Evolutionary conservation across 2,329 filamentous ascomycete species (phyloP), one percentile per base, ranked within the genome.

Genomic region (Boeremia exigua): DNA sequence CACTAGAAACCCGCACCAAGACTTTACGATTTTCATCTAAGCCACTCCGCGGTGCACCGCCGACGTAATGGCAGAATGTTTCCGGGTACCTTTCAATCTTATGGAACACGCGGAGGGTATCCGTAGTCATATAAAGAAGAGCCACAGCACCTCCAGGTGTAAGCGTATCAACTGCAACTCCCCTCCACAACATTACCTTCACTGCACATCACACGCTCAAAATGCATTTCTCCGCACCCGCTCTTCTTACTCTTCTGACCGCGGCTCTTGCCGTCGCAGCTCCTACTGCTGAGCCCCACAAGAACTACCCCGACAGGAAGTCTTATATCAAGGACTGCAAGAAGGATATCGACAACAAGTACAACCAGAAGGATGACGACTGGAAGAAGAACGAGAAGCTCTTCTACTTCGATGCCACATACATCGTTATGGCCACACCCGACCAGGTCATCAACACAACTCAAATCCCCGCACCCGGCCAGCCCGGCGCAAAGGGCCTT

Each of bases 331-430:
- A 56, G 19, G 62, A 57, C 40, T 65, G 59, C 56, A 63, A 64
- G 37, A 56, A 65, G 23, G 62, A 67, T 43, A 65, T 58, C 43
- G 60, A 68, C n/a, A 42, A 65, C 32, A 61, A 67, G 34, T 70
- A 63, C 61, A 50, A 40, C 19, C 38, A 63, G 36, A 56, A 66
- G 40, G 52, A 62, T 8, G 58, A 68, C 30, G 45, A 56, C n/a
- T 65, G 62, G 61, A 59, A 61, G 60, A 65, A 66, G 54, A 56
- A 59, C 12, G 66, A 67, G 38, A 67, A 67, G 39, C 42, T 66
- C 44, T 73, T 72, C 60, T 63, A 68, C 58, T 85, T 83, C 74
- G 82, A 82, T 53, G 80, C 79, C 15, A 79, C 76, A 54, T 84
- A 79, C 73, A 62, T 75, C 36, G 71, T 84, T 54, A 67, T 76